Percentiles rank a stretch among this genome's conserved stretches.
Evolutionary conservation across 352 stramenopile genomes (phyloP).

Genomic region (Pythium dissimile): DNA sequence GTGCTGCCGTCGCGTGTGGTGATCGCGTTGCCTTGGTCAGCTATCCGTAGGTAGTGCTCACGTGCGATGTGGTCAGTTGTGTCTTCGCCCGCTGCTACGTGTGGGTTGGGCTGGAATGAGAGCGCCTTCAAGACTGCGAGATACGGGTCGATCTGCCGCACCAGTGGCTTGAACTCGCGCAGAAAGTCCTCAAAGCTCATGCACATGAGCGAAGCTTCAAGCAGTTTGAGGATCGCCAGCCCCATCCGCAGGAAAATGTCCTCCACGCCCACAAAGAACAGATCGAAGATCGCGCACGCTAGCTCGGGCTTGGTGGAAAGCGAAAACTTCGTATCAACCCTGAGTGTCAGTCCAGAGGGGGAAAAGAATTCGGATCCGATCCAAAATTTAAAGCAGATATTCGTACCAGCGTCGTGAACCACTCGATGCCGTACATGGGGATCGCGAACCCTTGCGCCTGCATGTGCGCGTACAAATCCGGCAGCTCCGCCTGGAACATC

Average conservation of each 20-base stretch:
- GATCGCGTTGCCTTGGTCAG: not conserved
- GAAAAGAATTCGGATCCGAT: no score
- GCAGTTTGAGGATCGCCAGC: constrained; percentile 72
- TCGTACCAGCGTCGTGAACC: constrained; percentile 79
- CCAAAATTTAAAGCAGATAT: not conserved
- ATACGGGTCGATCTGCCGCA: constrained; percentile 74
- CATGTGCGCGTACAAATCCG: constrained; percentile 62
- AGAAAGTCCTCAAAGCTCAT: constrained; percentile 85
- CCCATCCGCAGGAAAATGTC: constrained; percentile 82
- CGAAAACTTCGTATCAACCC: constrained; percentile 71
- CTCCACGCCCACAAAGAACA: constrained; percentile 77
- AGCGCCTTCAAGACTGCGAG: constrained; percentile 67
- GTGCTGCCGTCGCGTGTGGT: constrained; percentile 24
- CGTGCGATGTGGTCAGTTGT: constrained; percentile 54
- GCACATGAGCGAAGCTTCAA: constrained; percentile 79
- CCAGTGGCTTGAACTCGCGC: constrained; percentile 75
- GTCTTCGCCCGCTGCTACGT: constrained; percentile 39
- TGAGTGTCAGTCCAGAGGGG: no score
- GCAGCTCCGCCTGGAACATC: constrained; percentile 67
- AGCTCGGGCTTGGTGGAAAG: constrained; percentile 80
- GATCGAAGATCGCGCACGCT: constrained; percentile 77
- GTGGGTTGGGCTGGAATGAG: constrained; percentile 42
- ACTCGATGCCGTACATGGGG: constrained; percentile 86
- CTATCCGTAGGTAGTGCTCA: constrained; percentile 35
- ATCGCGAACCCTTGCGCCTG: constrained; percentile 63